Evolutionary conservation across 352 stramenopile genomes (phyloP).

Genomic region (Peronospora belbahrii): DNA sequence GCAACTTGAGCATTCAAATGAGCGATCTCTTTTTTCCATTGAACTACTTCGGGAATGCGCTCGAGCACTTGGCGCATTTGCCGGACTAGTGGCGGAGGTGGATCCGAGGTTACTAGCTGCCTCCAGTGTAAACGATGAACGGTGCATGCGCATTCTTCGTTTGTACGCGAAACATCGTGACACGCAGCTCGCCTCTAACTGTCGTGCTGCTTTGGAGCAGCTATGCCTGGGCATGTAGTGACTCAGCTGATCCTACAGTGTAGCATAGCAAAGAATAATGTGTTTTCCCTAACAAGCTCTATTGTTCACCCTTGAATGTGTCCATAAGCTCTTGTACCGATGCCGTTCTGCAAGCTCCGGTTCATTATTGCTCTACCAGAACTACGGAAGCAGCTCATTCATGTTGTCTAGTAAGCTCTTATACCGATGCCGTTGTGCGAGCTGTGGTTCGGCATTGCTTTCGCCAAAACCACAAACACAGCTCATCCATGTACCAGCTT

Average conservation of each 20-base stretch:
- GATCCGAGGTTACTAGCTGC: conserved; percentile 10
- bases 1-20: conserved; percentile 39
- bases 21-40: conserved; percentile 48
- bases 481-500: neutral
- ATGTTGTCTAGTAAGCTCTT: neutral
- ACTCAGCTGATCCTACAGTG: conserved; percentile 5
- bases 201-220: conserved; percentile 40
- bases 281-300: neutral
- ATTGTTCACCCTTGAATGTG: no score
- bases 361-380: neutral
- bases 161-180: conserved; percentile 55
- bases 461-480: neutral
- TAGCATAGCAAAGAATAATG: conserved; percentile 16
- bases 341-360: neutral
- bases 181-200: conserved; percentile 49
- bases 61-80: conserved; percentile 46
- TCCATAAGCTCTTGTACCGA: neutral
- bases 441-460: neutral
- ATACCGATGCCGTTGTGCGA: neutral
- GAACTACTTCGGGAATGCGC: conserved; percentile 69
- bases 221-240: conserved; percentile 20
- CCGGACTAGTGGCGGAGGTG: conserved; percentile 35
- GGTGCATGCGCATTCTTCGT: conserved; percentile 32
- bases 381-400: neutral
- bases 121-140: conserved; percentile 21